Base-by-base conservation (phyloP, 371 early-diverging fungal genomes). In the Haplosporangium sp. region DNA sequence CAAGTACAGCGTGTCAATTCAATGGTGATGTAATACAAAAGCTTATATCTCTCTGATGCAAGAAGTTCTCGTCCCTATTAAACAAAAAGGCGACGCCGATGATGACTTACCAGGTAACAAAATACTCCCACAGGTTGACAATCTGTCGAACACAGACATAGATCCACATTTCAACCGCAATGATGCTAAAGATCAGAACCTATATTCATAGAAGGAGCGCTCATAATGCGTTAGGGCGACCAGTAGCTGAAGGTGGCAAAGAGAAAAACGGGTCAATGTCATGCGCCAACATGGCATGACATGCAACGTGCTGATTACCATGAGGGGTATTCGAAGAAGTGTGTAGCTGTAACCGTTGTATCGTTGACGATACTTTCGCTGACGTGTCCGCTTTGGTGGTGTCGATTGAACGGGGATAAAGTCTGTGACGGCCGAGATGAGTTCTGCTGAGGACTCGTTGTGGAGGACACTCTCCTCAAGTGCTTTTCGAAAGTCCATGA, bases 71-170 rank as follows among this genome's bases (percentile, higher is more conserved):
- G 2, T 29, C 29, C 29, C 29, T 4, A 29, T 29, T 29, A 65
- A 45, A 66, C n/a, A 51, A 29, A 59, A 52, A 36, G 52, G 43
- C 21, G 20, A 11, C 21, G 8, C n/a, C 16, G 16, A 51, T 50
- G 14, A 38, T 3, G 5, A 69, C 84, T 67, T 87, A 86, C 91
- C 92, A 92, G 54, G 86, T 86, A 59, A 90, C 82, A 41, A 89
- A 71, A 62, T 84, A 87, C 79, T 94, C 95, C 88, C 91, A 93
- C n/a, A 90, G 48, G 40, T 86, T 84, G 23, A 95, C 95, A 40
- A 90, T 75, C 75, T 91, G 89, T 41, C 94, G 87, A 62, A 94
- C 76, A 21, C 85, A 76, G 48, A 91, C 68, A 63, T 94, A 93
- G 9, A 91, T 70, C n/a, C 86, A 56, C 29, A 94, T 73, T 81